Evolutionary conservation across 345 rosid genomes (phyloP), one percentile per base, ranked within the genome.

Genomic region (Eucalyptus cloeziana): DNA sequence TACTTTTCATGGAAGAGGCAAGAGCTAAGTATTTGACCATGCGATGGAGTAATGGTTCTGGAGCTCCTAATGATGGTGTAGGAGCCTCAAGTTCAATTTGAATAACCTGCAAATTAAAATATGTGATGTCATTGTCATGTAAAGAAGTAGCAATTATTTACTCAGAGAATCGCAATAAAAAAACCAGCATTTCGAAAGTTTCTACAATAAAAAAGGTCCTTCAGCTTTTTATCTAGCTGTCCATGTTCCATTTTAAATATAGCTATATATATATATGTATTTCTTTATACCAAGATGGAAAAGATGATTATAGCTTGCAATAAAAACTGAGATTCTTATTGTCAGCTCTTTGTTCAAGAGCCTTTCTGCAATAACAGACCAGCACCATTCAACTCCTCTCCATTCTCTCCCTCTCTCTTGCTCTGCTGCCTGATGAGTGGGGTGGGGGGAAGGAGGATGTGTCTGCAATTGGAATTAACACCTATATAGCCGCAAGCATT

Each of bases 1-100:
- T 96, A 91, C 89, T 93, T 93, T 94, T 95, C 94, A 94, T 91
- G 89, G 97, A 95, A 64, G 97, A 94, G 16, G 99, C 95, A 91
- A 98, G 94, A 71, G 99, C 99, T 92, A 96, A 93, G 93, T 96
- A 97, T 91, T 96, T 95, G 87, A 98, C 96, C 93, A 97, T 94
- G 85, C 95, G 97, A 90, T 97, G 98, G 94, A 97, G 93, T 50
- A 98, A 94, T 31, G 96, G 95, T 92, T 98, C 99, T 30, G 97
- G 93, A 91, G 93, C 93, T 90, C 99, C 99, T 89, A 98, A 92
- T 60, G 99, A 95, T 86, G 95, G 93, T 86, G 91, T 91, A 56
- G 94, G 95, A 86, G 97, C 94, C 88, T 96, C 99, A 19, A 98
- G 96, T 90, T 96, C 99, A 86, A 97, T 95, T 88, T 88, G 91